Conservation (phyloP, 768 basidiomycete species). For the Thelephora aurantiotincta region DNA sequence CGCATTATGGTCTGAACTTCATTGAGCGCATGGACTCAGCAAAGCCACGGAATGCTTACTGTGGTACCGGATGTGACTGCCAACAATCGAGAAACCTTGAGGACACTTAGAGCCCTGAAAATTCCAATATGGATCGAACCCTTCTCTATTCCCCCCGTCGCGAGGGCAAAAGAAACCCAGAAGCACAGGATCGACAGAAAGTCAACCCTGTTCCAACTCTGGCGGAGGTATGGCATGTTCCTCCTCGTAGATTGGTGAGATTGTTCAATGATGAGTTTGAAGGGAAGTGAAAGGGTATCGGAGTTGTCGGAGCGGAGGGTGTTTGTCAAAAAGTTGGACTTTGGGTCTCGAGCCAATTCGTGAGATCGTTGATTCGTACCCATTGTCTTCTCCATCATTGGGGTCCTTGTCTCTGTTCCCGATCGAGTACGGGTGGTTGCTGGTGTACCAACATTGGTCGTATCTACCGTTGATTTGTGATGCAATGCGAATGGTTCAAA, state of each 20-base stretch:
- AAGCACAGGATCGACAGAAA: constrained; percentile 74
- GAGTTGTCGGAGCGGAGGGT: constrained; percentile 31
- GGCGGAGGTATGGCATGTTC: constrained; percentile 78
- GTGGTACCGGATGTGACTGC: constrained; percentile 88
- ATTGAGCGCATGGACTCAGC: neutral
- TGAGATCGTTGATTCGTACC: constrained; percentile 22
- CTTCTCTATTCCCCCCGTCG: constrained; percentile 52
- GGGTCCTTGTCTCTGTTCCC: constrained; percentile 17
- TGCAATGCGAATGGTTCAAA: neutral
- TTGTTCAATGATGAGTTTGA: constrained; percentile 42
- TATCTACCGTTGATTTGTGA: neutral
- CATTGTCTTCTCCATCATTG: constrained; percentile 21
- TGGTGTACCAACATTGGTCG: neutral
- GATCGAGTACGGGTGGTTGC: constrained; percentile 11
- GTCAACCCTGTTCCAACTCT: constrained; percentile 88
- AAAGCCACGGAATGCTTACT: constrained; percentile 26
- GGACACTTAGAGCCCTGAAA: constrained; percentile 79
- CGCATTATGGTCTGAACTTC: constrained; percentile 64
- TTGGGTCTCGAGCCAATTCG: constrained; percentile 19
- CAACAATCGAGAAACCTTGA: constrained; percentile 70
- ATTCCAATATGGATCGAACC: constrained; percentile 64
- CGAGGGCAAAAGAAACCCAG: constrained; percentile 73
- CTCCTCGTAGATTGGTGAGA: constrained; percentile 41
- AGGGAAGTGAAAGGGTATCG: constrained; percentile 41
- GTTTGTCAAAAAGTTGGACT: constrained; percentile 34